Conservation (phyloP, 2,329 filamentous ascomycete genomes). For the Fusarium odoratissimum region DNA sequence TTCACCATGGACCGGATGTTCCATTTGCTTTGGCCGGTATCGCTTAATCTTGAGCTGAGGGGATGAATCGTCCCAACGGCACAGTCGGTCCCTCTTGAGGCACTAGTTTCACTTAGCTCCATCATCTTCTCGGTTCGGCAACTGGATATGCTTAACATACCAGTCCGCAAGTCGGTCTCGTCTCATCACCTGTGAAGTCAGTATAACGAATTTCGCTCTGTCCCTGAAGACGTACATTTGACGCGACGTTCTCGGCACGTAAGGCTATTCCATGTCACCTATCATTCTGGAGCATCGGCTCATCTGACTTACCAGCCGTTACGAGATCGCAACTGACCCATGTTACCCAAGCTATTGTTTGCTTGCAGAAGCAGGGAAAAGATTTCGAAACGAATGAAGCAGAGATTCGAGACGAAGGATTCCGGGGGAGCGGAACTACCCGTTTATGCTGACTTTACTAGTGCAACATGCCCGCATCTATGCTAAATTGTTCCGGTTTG, state of each 20-base stretch:
- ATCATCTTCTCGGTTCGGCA: not conserved
- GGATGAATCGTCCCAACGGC: not conserved
- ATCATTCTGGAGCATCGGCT: not conserved
- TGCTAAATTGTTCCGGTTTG: not conserved
- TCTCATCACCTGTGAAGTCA: conserved; percentile 5
- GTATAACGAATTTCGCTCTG: not conserved
- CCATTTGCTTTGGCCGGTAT: not conserved
- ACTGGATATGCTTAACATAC: not conserved
- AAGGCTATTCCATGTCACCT: not conserved
- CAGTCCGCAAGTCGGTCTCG: not conserved
- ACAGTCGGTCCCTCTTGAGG: not conserved
- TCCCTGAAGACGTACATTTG: not conserved
- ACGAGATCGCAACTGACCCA: conserved; percentile 10
- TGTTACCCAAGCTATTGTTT: not conserved
- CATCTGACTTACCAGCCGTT: conserved; percentile 4
- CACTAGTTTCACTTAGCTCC: not conserved
- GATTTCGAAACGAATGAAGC: not conserved
- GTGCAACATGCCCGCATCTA: not conserved
- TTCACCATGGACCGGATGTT: not conserved
- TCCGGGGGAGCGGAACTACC: not conserved
- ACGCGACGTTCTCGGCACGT: conserved; percentile 10
- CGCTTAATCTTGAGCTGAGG: not conserved
- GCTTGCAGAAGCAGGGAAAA: not conserved
- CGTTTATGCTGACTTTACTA: not conserved
- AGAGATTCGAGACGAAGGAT: not conserved